Base-by-base conservation (phyloP, 2,329 filamentous ascomycete genomes). In the Sporothrix dimorphospora region DNA sequence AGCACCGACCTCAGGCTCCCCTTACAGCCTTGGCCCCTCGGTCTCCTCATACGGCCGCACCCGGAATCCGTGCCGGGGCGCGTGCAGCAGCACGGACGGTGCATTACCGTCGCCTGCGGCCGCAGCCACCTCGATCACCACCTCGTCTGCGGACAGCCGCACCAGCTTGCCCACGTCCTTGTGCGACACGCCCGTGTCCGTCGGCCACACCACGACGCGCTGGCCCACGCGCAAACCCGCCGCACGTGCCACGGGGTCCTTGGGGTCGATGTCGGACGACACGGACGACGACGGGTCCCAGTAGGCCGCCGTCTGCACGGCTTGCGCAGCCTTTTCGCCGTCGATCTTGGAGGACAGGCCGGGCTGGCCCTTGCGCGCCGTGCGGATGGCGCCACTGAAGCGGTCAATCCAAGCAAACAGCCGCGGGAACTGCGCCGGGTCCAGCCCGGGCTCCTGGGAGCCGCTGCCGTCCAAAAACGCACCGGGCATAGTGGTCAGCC, bases 321-420 rank as follows among this genome's bases (percentile, higher is more conserved):
- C 76, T 57, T 80, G 77, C 34, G 84, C 83, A 2, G 89, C 89
- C 75, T 89, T 85, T 55, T 83, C 82, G 4, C 90, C 89, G 7
- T 83, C 81, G 42, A 91, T 74, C 1, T 78, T 82, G 1, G 75
- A 27, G 0, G 63, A 16, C 12, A 69, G 72, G 72, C 77, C 77
- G 3, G 76, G 77, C 3, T 61, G n/a, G 16, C 69, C 73, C 74
- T 77, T 77, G 66, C 81, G 83, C 0, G 85, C 85, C 7, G 79
- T 79, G 5, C 81, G 80, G 1, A 89, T 77, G 1, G 82, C 83
- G 19, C 77, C 78, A 69, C 85, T 80, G 80, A 92, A 93, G n/a
- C 91, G 83, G 57, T 81, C 79, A 21, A 92, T 84, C 89, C 90
- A 93, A 1, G 86, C 85, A 77, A 87, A 91, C 0, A 89, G 86